These are phyloP conservation scores for Halteria grandinella DNA, from an alignment of 73 alveolate species.

Conservation along the genomic window DNA sequence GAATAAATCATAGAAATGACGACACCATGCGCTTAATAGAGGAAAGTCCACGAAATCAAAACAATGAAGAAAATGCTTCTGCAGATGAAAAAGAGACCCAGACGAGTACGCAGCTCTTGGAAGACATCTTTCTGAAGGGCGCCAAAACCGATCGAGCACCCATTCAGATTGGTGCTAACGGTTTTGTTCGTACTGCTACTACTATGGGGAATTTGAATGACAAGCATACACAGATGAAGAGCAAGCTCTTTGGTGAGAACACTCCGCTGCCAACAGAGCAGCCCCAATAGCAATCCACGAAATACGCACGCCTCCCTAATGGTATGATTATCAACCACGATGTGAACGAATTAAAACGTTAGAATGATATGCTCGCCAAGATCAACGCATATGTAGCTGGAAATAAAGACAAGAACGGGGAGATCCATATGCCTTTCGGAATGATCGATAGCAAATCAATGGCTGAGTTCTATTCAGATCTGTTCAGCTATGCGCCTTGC, in stretches of 20 bases:
- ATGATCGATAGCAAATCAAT: constrained; percentile 23
- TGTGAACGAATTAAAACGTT: not conserved
- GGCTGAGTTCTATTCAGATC: constrained; percentile 8
- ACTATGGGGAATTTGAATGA: too few species aligned
- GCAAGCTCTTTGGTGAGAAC: too few species aligned
- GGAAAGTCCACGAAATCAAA: too few species aligned
- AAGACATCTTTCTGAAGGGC: constrained; percentile 12
- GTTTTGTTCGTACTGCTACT: too few species aligned
- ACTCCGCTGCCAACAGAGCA: too few species aligned
- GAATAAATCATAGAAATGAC: not conserved
- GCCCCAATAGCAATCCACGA: too few species aligned
- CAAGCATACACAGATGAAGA: too few species aligned
- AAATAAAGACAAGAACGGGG: constrained; percentile 34
- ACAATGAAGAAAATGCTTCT: not conserved
- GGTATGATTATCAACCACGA: constrained; percentile 36
- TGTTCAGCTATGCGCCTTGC: constrained; percentile 42
- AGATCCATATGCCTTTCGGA: not conserved
- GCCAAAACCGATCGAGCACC: too few species aligned
- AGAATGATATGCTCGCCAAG: constrained; percentile 40
- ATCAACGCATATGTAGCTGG: not conserved
- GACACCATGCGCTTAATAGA: not conserved
- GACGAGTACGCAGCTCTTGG: not conserved
- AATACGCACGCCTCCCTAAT: constrained; percentile 14
- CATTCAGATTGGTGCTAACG: too few species aligned
- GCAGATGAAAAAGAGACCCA: not conserved